These are phyloP conservation scores for Cercospora sp. DNA, from an alignment of 2,329 filamentous ascomycete genomes.

Conservation along the genomic window DNA sequence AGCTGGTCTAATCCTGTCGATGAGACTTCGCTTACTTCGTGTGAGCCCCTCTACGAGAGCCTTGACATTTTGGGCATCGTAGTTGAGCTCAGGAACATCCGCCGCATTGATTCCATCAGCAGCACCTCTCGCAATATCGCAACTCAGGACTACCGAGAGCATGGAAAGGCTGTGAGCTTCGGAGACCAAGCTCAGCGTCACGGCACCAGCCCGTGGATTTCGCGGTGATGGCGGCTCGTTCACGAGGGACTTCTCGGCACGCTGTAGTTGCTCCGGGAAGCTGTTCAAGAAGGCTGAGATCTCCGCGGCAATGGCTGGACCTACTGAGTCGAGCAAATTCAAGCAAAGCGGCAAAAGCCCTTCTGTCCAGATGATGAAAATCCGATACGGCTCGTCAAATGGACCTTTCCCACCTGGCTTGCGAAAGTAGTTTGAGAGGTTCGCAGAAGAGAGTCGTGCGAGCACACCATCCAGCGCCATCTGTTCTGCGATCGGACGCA, in stretches of 20 bases:
- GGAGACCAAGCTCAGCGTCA: constrained; percentile 71
- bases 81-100: constrained; percentile 71
- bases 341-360: constrained; percentile 85
- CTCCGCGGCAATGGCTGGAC: constrained; percentile 78
- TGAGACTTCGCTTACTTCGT: constrained; percentile 63
- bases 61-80: constrained; percentile 70
- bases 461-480: constrained; percentile 85
- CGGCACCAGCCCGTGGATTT: constrained; percentile 56
- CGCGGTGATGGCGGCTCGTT: constrained; percentile 47
- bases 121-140: constrained; percentile 64
- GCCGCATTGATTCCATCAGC: constrained; percentile 58
- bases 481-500: constrained; percentile 81
- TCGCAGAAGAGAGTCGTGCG: constrained; percentile 74
- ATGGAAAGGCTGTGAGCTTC: constrained; percentile 80
- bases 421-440: constrained; percentile 74
- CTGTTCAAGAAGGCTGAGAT: constrained; percentile 85
- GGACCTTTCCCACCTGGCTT: constrained; percentile 69
- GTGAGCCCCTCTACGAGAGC: constrained; percentile 83
- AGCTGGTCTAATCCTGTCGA: constrained; percentile 71
- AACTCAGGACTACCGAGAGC: constrained; percentile 69
- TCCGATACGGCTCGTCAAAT: constrained; percentile 72
- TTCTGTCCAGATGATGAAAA: constrained; percentile 87
- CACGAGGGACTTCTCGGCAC: constrained; percentile 73
- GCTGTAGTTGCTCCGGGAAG: constrained; percentile 75
- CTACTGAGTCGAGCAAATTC: constrained; percentile 81